Base-by-base conservation (phyloP, 1,284 basidiomycete genomes). In the Apiotrichum veenhuisii region DNA sequence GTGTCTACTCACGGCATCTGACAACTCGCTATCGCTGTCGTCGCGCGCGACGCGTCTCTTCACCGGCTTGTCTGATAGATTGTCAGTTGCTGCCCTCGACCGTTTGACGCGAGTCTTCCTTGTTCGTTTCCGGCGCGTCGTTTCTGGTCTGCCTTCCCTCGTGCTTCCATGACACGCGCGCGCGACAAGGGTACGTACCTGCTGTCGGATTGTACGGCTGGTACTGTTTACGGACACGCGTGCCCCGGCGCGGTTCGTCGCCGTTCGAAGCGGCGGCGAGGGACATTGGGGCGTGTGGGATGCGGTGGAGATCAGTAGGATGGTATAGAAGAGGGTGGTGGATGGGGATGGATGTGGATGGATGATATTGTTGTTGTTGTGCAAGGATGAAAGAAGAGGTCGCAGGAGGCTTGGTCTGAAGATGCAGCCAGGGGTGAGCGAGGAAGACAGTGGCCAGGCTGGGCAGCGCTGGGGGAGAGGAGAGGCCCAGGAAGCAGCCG, bases 201-300 rank as follows among this genome's bases (percentile, higher is more conserved):
- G 23, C 17, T n/a, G 34, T 22, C 2, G 49, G 38, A 15, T 67
- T 66, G 51, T 67, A 72, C 41, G 65, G 64, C 42, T 73, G 65
- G 2, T 69, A 65, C 43, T 64, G 63, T 56, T 72, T 75, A 40
- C 70, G 64, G 0, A 51, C 62, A 50, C 73, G 63, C 15, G 64
- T 59, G 10, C 72, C 71, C 58, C 72, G 59, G 45, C 73, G 58
- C 15, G 72, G 72, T 50, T 73, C 65, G 34, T 58, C 59, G 15
- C 58, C 58, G 44, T 37, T 26, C 17, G 36, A 23, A 8, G 37
- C 49, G 17, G 50, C 46, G 20, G 65, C 37, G 33, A 59, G 52
- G 22, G 64, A 65, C 67, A 67, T 68, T 40, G 36, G 23, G 41
- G 20, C 44, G 17, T 27, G 53, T 27, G 26, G 41, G 43, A 33